Evolutionary conservation across 345 rosid genomes (phyloP).

Genomic region (Camelina neglecta): DNA sequence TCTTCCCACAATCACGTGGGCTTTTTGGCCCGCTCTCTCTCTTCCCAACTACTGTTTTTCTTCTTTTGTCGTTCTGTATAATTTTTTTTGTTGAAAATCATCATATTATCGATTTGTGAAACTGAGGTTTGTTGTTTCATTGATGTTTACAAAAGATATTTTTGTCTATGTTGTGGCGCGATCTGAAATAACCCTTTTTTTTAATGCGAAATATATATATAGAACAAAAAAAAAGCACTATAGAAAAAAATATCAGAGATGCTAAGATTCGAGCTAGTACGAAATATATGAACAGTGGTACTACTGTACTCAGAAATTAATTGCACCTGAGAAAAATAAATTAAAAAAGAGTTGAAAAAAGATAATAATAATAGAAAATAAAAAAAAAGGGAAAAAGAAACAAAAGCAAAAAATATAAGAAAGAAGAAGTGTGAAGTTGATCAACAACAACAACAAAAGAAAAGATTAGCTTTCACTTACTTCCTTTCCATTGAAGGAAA

Average conservation of each 20-base stretch:
- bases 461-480: conserved; percentile 24
- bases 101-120: too few relatives aligned
- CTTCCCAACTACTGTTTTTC: neutral
- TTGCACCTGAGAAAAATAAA: conserved; percentile 22
- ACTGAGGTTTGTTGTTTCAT: too few relatives aligned
- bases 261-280: conserved; percentile 36
- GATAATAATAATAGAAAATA: neutral
- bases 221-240: neutral
- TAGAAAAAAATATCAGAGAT: conserved; percentile 1
- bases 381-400: neutral
- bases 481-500: conserved; percentile 2
- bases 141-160: too few relatives aligned
- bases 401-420: conserved; percentile 28
- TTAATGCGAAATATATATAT: neutral
- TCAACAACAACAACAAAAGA: conserved; percentile 22
- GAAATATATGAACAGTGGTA: conserved; percentile 10
- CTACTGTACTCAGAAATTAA: conserved; percentile 6
- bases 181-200: neutral
- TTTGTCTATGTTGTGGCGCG: too few relatives aligned
- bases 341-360: neutral
- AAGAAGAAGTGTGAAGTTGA: conserved; percentile 26
- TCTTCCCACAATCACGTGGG: conserved; percentile 38
- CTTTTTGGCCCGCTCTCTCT: conserved; percentile 36
- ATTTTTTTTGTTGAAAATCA: too few relatives aligned
- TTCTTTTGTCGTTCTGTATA: too few relatives aligned